Conservation (phyloP, 352 stramenopile species). For the Pythium pectinolyticum region DNA sequence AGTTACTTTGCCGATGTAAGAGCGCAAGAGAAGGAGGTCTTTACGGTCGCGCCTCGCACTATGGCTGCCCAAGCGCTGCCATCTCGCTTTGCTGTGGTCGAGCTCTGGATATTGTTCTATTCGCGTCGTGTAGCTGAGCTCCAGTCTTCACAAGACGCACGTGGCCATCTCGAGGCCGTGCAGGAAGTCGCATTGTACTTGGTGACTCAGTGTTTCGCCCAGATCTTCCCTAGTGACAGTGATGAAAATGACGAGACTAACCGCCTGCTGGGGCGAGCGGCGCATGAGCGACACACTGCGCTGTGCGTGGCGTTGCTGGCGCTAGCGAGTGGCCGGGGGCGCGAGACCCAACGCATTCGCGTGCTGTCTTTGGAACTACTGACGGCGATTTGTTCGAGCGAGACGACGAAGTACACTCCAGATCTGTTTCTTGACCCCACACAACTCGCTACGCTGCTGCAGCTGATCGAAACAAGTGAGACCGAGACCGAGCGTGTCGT, state of each 20-base stretch:
- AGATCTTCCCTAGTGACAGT: conserved; percentile 8
- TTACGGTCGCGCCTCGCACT: background rate
- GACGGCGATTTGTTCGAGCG: conserved; percentile 1
- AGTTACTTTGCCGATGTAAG: conserved; percentile 11
- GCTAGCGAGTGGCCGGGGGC: background rate
- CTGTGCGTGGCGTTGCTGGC: conserved; percentile 12
- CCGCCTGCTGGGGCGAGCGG: background rate
- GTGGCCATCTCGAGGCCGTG: conserved; percentile 9
- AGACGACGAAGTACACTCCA: background rate
- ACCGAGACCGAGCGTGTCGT: background rate
- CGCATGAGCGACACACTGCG: background rate
- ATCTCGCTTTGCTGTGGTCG: conserved; percentile 10
- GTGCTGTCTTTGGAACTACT: conserved; percentile 13
- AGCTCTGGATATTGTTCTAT: conserved; percentile 21
- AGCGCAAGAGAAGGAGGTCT: conserved; percentile 3
- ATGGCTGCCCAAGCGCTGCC: background rate
- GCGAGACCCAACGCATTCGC: conserved; percentile 1
- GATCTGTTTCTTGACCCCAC: conserved; percentile 3
- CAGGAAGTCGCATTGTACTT: conserved; percentile 18
- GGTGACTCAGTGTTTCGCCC: conserved; percentile 4
- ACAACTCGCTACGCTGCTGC: background rate
- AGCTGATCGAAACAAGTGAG: background rate
- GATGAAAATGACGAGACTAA: background rate
- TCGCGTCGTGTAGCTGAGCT: background rate
- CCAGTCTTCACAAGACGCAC: background rate